Conservation (phyloP, 257 asterid species). For the Prunella vulgaris region DNA sequence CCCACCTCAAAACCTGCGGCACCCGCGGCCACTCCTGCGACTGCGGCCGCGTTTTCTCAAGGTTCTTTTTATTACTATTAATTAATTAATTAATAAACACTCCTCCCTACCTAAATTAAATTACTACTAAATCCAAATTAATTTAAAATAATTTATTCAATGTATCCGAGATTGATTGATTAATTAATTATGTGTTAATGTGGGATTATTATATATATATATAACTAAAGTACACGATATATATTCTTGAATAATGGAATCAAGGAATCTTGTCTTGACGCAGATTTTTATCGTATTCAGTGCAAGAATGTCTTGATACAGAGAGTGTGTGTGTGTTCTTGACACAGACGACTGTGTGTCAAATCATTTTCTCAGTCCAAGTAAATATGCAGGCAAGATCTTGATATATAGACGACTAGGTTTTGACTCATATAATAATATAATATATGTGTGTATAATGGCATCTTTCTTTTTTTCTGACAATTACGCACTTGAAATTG, state of each 20-base stretch:
- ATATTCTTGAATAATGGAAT: constrained; percentile 16
- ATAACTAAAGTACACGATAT: neutral
- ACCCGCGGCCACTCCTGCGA: constrained; percentile 72
- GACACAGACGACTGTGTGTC: constrained; percentile 27
- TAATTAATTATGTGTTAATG: neutral
- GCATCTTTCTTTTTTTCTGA: neutral
- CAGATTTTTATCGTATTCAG: constrained; percentile 38
- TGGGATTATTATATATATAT: neutral
- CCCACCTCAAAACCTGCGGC: constrained; percentile 72
- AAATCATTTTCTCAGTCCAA: constrained; percentile 30
- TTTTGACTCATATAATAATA: constrained; percentile 25
- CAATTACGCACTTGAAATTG: constrained; percentile 2
- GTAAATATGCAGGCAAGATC: constrained; percentile 24
- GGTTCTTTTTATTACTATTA: constrained; percentile 21
- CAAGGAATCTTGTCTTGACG: constrained; percentile 27
- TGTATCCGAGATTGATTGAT: too few species aligned
- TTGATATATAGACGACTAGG: constrained; percentile 31
- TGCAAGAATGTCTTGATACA: constrained; percentile 30
- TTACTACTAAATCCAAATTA: too few species aligned
- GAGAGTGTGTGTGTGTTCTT: constrained; percentile 11
- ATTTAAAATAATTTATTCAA: too few species aligned
- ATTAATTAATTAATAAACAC: too few species aligned
- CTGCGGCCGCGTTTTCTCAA: constrained; percentile 67
- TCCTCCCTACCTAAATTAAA: too few species aligned
- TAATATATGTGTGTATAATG: neutral